Conservation (phyloP, 768 basidiomycete genomes). For the Lentinus tigrinus region DNA sequence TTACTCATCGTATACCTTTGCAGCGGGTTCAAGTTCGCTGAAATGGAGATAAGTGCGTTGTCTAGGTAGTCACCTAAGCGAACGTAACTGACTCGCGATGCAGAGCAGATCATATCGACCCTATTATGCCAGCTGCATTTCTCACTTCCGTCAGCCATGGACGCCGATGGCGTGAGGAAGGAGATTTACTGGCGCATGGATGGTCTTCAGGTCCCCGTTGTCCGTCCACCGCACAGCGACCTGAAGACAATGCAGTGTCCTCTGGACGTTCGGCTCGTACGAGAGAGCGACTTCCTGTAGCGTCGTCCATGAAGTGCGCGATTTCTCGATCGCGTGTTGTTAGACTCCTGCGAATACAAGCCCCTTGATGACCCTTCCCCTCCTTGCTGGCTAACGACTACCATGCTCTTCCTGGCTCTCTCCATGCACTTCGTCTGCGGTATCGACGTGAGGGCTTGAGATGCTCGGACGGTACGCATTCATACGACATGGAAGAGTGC, state of each 20-base stretch:
- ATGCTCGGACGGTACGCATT: too few relatives aligned
- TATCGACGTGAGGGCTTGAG: too few relatives aligned
- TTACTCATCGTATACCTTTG: not conserved
- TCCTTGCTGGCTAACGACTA: too few relatives aligned
- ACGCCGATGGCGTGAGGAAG: slow-evolving; percentile 31
- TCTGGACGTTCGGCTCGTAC: slow-evolving; percentile 20
- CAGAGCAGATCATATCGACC: slow-evolving; percentile 38
- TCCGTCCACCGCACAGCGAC: slow-evolving; percentile 36
- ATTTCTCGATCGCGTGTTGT: too few relatives aligned
- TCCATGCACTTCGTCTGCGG: too few relatives aligned
- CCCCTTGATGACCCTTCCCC: too few relatives aligned
- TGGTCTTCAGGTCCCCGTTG: slow-evolving; percentile 37
- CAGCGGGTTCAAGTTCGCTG: slow-evolving; percentile 24
- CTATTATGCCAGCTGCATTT: slow-evolving; percentile 36
- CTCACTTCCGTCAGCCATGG: slow-evolving; percentile 28
- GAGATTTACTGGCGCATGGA: slow-evolving; percentile 38
- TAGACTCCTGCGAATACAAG: too few relatives aligned
- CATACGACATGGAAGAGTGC: too few relatives aligned
- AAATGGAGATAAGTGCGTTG: slow-evolving; percentile 22
- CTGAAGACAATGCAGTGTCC: slow-evolving; percentile 33
- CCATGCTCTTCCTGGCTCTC: too few relatives aligned
- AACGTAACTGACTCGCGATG: not conserved
- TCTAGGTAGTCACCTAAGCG: not conserved
- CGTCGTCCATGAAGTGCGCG: too few relatives aligned
- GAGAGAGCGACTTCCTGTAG: not conserved